A percentile compares a stretch with the other conserved stretches of the same genome.
These are phyloP conservation scores for Chytridiales sp. DNA, from an alignment of 371 early-diverging fungal species.

Conservation along the genomic window DNA sequence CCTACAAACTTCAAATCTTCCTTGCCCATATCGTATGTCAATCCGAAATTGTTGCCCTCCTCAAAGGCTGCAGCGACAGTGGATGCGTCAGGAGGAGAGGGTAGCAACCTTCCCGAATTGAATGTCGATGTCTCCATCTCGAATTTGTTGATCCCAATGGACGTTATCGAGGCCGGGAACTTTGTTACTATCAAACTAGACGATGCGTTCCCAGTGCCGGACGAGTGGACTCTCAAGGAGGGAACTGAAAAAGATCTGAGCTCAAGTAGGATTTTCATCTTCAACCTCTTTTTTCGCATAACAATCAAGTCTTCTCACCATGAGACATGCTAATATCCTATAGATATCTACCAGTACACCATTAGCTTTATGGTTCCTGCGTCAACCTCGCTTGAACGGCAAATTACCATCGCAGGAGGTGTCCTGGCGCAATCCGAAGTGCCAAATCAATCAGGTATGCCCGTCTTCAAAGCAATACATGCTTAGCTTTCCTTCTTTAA, in stretches of 20 bases:
- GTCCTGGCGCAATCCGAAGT: constrained; percentile 34
- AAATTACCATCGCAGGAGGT: constrained; percentile 35
- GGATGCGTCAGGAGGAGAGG: no score
- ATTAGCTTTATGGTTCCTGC: constrained; percentile 42
- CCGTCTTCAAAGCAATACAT: constrained; percentile 13
- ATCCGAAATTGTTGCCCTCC: constrained; percentile 37
- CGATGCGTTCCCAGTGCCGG: constrained; percentile 51
- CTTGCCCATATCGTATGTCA: constrained; percentile 36
- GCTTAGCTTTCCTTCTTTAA: background rate
- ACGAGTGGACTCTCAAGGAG: constrained; percentile 57
- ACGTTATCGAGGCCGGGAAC: constrained; percentile 41
- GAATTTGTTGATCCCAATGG: constrained; percentile 34
- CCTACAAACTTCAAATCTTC: constrained; percentile 29
- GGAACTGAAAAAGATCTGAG: constrained; percentile 55
- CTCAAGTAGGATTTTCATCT: constrained; percentile 47
- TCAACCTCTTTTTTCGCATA: background rate
- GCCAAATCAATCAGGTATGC: constrained; percentile 23
- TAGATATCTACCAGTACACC: constrained; percentile 49
- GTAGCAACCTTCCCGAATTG: constrained; percentile 41
- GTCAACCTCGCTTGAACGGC: constrained; percentile 32
- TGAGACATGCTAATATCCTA: background rate
- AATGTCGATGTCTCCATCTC: constrained; percentile 40
- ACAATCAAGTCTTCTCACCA: background rate
- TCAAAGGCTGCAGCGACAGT: no score
- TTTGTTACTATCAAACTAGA: constrained; percentile 41